phyloP scores from a whole-genome alignment of 768 basidiomycete genomes.

The Tylopilus sp. region DNA sequence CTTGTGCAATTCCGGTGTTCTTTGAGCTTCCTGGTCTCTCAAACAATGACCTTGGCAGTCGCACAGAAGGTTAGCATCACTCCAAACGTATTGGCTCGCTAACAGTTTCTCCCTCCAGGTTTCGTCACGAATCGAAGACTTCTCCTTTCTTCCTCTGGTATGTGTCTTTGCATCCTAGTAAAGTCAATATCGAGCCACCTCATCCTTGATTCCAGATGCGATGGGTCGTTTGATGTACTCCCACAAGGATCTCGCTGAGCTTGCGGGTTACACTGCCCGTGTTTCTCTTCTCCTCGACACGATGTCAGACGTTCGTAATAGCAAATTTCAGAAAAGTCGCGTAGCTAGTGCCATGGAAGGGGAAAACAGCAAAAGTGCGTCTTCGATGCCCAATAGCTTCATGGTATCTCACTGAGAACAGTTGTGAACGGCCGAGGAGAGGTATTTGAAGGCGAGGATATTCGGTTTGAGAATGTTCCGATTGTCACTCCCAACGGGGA shows the following conservation, averaged over 20 bases:
- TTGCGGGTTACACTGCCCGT: slow-evolving; percentile 93
- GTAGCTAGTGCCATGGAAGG: slow-evolving; percentile 70
- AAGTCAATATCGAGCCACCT: not conserved
- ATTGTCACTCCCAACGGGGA: slow-evolving; percentile 97
- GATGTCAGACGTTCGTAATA: slow-evolving; percentile 80
- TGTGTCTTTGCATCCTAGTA: slow-evolving; percentile 11
- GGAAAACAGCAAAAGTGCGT: slow-evolving; percentile 74
- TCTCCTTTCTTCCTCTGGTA: slow-evolving; percentile 81
- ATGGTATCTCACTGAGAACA: slow-evolving; percentile 29
- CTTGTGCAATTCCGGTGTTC: slow-evolving; percentile 94
- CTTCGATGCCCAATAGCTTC: not conserved
- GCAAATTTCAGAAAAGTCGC: slow-evolving; percentile 85
- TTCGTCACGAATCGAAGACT: slow-evolving; percentile 96
- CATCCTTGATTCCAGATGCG: slow-evolving; percentile 55
- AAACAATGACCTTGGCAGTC: slow-evolving; percentile 68
- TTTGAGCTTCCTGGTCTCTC: slow-evolving; percentile 74
- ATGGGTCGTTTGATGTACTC: slow-evolving; percentile 96
- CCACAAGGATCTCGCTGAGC: slow-evolving; percentile 93
- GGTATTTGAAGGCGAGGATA: slow-evolving; percentile 82
- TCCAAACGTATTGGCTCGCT: not conserved
- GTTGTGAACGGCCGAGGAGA: slow-evolving; percentile 78
- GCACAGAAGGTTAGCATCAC: slow-evolving; percentile 72
- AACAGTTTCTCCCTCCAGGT: slow-evolving; percentile 41
- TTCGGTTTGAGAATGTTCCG: slow-evolving; percentile 89
- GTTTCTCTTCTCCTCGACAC: slow-evolving; percentile 88